A percentile compares a stretch with the other conserved stretches of the same genome.
Conservation (phyloP, 2,329 filamentous ascomycete genomes). For the Rhynchosporium agropyri region DNA sequence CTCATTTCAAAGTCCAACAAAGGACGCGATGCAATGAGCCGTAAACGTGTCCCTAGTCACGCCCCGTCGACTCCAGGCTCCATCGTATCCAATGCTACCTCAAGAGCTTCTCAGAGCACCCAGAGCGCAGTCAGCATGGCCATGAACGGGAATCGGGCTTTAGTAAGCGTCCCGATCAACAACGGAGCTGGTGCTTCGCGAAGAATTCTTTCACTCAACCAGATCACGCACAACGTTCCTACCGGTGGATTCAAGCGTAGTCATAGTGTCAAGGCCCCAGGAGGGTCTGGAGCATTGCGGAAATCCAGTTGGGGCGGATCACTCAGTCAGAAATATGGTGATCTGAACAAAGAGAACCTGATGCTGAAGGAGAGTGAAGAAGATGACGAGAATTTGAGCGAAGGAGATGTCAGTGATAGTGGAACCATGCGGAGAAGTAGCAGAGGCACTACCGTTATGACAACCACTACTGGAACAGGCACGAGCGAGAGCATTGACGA, state of each 20-base stretch:
- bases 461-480: constrained; percentile 33
- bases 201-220: constrained; percentile 86
- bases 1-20: constrained; percentile 67
- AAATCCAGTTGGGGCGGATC: constrained; percentile 72
- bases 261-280: constrained; percentile 72
- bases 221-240: constrained; percentile 76
- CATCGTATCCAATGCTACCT: constrained; percentile 40
- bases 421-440: constrained; percentile 41
- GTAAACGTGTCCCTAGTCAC: constrained; percentile 54
- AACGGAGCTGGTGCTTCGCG: constrained; percentile 60
- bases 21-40: constrained; percentile 51
- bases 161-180: constrained; percentile 41
- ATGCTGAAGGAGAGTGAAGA: constrained; percentile 65
- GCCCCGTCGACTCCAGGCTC: constrained; percentile 46
- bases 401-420: constrained; percentile 30
- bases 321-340: constrained; percentile 47
- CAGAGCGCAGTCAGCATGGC: constrained; percentile 56
- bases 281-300: constrained; percentile 52
- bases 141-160: constrained; percentile 48
- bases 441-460: constrained; percentile 38
- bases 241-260: constrained; percentile 70
- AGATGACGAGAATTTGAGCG: constrained; percentile 36
- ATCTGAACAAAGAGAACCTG: constrained; percentile 66
- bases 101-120: constrained; percentile 38
- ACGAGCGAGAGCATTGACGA: constrained; percentile 39